Conservation (phyloP, 345 rosid species). For the Mercurialis annua region DNA sequence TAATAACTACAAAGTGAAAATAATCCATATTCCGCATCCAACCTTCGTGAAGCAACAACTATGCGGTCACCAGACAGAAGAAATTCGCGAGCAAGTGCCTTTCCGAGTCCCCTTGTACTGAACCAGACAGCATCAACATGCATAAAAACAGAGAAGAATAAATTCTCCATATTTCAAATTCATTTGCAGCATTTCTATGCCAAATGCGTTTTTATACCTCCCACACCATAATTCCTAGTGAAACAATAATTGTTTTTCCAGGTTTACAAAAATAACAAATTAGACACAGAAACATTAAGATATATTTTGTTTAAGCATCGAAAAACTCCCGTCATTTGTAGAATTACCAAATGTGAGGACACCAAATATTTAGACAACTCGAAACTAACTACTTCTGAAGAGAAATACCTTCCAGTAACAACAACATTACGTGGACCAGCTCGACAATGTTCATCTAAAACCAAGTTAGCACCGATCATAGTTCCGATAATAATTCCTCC, state of each 20-base stretch:
- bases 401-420: conserved; percentile 80
- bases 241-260: not conserved
- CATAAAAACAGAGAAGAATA: conserved; percentile 1
- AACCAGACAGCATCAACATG: conserved; percentile 26
- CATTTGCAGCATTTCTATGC: not conserved
- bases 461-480: conserved; percentile 89
- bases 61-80: conserved; percentile 92
- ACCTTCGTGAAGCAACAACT: conserved; percentile 92
- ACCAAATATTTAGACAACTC: not conserved
- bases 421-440: conserved; percentile 95
- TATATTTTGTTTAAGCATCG: conserved; percentile 9
- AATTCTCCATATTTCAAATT: conserved; percentile 9
- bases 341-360: not conserved
- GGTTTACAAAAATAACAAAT: not conserved
- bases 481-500: conserved; percentile 94
- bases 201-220: not conserved
- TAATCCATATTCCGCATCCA: not conserved
- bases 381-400: conserved; percentile 9
- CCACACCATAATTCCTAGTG: not conserved
- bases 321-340: not conserved
- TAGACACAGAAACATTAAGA: not conserved
- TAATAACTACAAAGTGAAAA: not conserved
- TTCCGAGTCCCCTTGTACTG: conserved; percentile 89
- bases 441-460: conserved; percentile 86
- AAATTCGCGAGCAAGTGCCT: conserved; percentile 96